phyloP scores from a whole-genome alignment of 116 monocot genomes.

The Phalaenopsis hybrid region DNA sequence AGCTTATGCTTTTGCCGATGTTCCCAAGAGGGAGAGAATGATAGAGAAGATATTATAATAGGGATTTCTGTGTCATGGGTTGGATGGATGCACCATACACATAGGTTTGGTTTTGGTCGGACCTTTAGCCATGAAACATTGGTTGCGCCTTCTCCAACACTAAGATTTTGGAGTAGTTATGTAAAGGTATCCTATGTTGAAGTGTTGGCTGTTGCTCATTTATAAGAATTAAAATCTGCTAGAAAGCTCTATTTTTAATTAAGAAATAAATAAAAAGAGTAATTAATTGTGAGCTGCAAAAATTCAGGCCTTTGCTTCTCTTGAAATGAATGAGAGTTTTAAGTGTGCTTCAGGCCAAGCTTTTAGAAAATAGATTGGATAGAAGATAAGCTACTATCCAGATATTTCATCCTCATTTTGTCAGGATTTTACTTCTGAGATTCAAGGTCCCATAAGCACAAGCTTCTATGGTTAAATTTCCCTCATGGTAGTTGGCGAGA shows the following conservation, averaged over 20 bases:
- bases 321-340: no score
- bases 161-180: not conserved
- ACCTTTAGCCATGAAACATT: not conserved
- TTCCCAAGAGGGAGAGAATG: not conserved
- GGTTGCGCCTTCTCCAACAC: not conserved
- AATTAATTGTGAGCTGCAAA: no score
- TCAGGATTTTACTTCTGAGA: no score
- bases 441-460: no score
- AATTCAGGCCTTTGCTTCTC: no score
- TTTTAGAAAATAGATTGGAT: no score
- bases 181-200: no score
- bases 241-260: not conserved
- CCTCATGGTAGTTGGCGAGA: no score
- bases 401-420: no score
- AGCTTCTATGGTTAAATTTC: no score
- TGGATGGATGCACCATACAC: not conserved
- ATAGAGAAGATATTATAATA: not conserved
- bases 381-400: no score
- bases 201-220: not conserved
- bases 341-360: no score
- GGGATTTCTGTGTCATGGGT: not conserved
- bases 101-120: not conserved
- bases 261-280: not conserved
- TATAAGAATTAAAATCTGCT: not conserved
- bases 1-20: not conserved